phyloP scores from a whole-genome alignment of 129 eudicot species.

The Mikania micrantha region DNA sequence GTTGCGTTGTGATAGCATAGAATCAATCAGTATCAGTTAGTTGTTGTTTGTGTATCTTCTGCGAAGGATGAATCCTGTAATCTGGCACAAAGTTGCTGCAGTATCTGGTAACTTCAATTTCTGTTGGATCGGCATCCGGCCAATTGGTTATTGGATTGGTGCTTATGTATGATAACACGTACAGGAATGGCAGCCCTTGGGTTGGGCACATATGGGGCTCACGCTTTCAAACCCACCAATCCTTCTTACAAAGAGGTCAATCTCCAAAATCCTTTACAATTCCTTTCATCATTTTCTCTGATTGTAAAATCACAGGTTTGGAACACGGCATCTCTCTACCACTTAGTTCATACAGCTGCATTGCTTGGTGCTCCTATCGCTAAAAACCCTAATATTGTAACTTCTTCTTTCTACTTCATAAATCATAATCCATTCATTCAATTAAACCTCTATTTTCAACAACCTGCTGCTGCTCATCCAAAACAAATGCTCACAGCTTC shows the following conservation, averaged over 20 bases:
- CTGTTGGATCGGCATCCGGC: no score
- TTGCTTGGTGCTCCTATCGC: conserved; percentile 79
- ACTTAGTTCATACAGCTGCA: conserved; percentile 94
- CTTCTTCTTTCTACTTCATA: conserved; percentile 3
- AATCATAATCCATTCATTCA: no score
- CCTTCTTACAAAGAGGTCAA: conserved; percentile 71
- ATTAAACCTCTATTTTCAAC: no score
- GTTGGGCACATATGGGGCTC: conserved; percentile 90
- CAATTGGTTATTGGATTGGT: no score
- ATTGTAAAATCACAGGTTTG: conserved; percentile 50
- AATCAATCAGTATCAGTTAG: no score
- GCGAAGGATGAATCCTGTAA: conserved; percentile 55
- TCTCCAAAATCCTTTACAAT: background rate
- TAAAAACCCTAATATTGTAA: conserved; percentile 66
- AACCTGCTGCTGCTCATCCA: no score
- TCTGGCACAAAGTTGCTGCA: conserved; percentile 93
- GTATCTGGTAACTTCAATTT: conserved; percentile 49
- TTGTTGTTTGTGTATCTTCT: background rate
- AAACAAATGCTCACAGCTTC: no score
- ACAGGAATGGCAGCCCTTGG: conserved; percentile 86
- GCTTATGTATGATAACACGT: no score
- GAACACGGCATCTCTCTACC: conserved; percentile 88
- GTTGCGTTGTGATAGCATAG: no score
- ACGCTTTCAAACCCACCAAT: conserved; percentile 78
- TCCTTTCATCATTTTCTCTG: background rate